Percentiles rank a stretch among this genome's conserved stretches.
Conservation (phyloP, 306 rosid genomes). For the Acacia crassicarpa region DNA sequence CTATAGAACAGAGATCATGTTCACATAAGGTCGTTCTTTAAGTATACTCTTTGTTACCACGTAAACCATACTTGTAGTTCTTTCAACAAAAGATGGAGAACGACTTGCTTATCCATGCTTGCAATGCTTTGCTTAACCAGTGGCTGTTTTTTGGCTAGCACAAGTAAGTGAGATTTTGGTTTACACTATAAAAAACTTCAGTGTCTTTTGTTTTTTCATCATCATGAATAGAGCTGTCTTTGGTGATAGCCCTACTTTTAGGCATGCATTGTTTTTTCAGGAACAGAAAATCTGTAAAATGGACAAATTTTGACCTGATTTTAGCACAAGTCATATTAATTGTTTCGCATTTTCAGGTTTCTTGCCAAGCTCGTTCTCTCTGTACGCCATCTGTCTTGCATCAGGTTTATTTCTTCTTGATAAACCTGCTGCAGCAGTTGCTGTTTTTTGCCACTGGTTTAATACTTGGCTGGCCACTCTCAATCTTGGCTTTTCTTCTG, state of each 20-base stretch:
- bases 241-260: background rate
- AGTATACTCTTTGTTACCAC: conserved; percentile 57
- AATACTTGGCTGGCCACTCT: conserved; percentile 99
- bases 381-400: conserved; percentile 89
- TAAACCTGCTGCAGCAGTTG: conserved; percentile 74
- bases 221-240: background rate
- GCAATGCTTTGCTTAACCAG: conserved; percentile 97
- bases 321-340: conserved; percentile 3
- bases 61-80: conserved; percentile 85
- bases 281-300: background rate
- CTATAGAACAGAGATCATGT: no score
- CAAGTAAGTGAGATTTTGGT: conserved; percentile 61
- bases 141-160: conserved; percentile 97
- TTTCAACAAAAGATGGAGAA: conserved; percentile 85
- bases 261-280: background rate
- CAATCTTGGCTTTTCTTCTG: conserved; percentile 89
- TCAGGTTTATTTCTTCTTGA: conserved; percentile 91
- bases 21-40: no score
- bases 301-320: conserved; percentile 2
- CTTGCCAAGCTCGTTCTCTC: conserved; percentile 97
- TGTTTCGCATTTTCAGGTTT: conserved; percentile 60
- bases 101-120: conserved; percentile 84
- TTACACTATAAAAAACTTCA: background rate
- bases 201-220: conserved; percentile 7
- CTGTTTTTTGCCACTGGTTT: conserved; percentile 80